Evolutionary conservation across 2,329 filamentous ascomycete genomes (phyloP).

Genomic region (Colletotrichum melonis): DNA sequence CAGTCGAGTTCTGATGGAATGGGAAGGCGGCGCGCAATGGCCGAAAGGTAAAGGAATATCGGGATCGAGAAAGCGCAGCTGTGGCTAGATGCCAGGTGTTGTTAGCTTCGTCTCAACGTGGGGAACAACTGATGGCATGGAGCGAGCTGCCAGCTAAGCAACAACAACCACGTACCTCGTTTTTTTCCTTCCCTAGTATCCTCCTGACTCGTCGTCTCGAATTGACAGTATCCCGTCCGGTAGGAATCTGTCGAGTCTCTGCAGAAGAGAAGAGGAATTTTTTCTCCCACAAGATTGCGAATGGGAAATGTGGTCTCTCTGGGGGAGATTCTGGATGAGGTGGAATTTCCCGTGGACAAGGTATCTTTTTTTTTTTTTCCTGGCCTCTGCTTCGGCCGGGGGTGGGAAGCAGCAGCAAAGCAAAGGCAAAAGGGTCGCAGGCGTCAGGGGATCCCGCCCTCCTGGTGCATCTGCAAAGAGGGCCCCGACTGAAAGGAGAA

Average conservation of each 20-base stretch:
- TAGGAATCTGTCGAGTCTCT: neutral
- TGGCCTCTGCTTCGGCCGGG: slow-evolving; percentile 16
- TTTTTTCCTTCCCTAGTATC: neutral
- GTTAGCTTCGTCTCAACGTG: slow-evolving; percentile 26
- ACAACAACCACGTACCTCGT: slow-evolving; percentile 23
- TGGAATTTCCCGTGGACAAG: slow-evolving; percentile 34
- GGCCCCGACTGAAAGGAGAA: slow-evolving; percentile 23
- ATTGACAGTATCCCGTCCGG: neutral
- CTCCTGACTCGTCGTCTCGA: neutral
- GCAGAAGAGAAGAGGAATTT: neutral
- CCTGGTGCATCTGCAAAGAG: slow-evolving; percentile 10
- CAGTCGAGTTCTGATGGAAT: neutral
- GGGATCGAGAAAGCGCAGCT: slow-evolving; percentile 7
- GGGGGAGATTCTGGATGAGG: slow-evolving; percentile 17
- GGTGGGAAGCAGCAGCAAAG: slow-evolving; percentile 11
- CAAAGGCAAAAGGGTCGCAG: slow-evolving; percentile 4
- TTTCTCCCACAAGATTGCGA: slow-evolving; percentile 17
- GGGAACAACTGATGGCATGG: slow-evolving; percentile 20
- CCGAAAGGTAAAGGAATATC: slow-evolving; percentile 7
- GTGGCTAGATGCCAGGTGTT: slow-evolving; percentile 33
- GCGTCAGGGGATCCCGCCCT: slow-evolving; percentile 14
- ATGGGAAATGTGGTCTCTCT: slow-evolving; percentile 34
- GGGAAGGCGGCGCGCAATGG: slow-evolving; percentile 15
- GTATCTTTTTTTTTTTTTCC: slow-evolving; percentile 19
- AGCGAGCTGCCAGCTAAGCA: slow-evolving; percentile 31